Base-by-base conservation (phyloP, 2,329 filamentous ascomycete genomes). In the Cladosporium oxysporum region DNA sequence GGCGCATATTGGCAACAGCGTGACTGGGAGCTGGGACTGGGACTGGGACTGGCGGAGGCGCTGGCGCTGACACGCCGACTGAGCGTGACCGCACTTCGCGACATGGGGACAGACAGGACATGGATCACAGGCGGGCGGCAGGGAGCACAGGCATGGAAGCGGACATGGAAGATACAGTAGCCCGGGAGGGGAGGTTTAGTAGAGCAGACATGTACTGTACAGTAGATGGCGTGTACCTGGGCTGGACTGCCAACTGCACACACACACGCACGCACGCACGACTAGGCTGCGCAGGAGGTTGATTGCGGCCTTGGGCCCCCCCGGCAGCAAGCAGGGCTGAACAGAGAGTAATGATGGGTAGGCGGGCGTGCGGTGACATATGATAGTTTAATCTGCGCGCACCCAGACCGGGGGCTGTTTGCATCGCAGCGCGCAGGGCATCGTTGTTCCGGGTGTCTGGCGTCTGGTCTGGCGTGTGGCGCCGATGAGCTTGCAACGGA, bases 311-410 rank as follows among this genome's bases (percentile, higher is more conserved):
- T 21, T 29, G 53, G 28, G 33, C 23, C 23, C 41, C 41, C 18
- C 23, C 37, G 29, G 58, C 14, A n/a, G 41, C 37, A 23, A 55
- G 60, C 60, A 62, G 49, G 60, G 60, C 60, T 62, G 60, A 62
- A 28, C 23, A 35, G 37, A 28, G 28, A 31, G 29, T 21, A 21
- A 47, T 21, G 52, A 55, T 21, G 52, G 52, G 26, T 47, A 23
- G 18, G 14, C 33, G 12, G 33, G 33, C 33, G 12, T 10, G 33
- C 8, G 12, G 33, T 35, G 41, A 23, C n/a, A n/a, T 47, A 47
- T 47, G n/a, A 21, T 31, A 49, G n/a, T 31, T 61, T 61, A 61
- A 61, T 61, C 37, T 61, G 58, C 41, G n/a, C 21, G 59, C 23
- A 28, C 57, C 57, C 44, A 47, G 44, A 23, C 28, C 33, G 44